These are phyloP conservation scores for Phytophthora uliginosa DNA, from an alignment of 352 stramenopile genomes.

Conservation along the genomic window DNA sequence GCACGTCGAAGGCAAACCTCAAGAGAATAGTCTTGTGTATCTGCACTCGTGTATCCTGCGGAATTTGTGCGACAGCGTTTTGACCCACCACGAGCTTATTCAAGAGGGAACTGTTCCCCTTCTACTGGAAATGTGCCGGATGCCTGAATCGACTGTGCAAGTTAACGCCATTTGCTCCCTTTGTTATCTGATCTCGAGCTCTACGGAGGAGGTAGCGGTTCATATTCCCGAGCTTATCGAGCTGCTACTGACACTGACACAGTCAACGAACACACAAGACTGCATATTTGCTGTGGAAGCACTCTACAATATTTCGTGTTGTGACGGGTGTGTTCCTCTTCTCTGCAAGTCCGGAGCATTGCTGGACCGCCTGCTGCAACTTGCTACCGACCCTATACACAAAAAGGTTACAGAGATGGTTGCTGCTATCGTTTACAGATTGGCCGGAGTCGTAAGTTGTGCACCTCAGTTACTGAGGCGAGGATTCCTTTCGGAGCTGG, in stretches of 20 bases:
- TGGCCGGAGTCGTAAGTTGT: constrained; percentile 34
- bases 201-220: constrained; percentile 55
- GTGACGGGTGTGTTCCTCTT: constrained; percentile 66
- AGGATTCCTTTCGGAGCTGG: constrained; percentile 60
- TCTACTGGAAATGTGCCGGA: constrained; percentile 69
- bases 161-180: constrained; percentile 76
- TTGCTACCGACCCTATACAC: constrained; percentile 36
- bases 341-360: constrained; percentile 48
- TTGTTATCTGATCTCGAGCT: constrained; percentile 74
- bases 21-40: constrained; percentile 46
- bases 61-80: constrained; percentile 77
- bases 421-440: constrained; percentile 66
- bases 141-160: constrained; percentile 60
- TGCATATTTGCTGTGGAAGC: constrained; percentile 68
- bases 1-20: not conserved
- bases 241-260: constrained; percentile 61
- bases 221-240: constrained; percentile 69
- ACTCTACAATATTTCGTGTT: constrained; percentile 84
- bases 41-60: constrained; percentile 78
- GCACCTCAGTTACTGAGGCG: constrained; percentile 44
- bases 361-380: constrained; percentile 49
- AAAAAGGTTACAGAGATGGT: constrained; percentile 60
- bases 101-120: constrained; percentile 61
- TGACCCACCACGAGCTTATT: constrained; percentile 81
- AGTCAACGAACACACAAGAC: constrained; percentile 34